Base-by-base conservation (phyloP, 2,329 filamentous ascomycete genomes). In the Trichoderma cornu-damae region DNA sequence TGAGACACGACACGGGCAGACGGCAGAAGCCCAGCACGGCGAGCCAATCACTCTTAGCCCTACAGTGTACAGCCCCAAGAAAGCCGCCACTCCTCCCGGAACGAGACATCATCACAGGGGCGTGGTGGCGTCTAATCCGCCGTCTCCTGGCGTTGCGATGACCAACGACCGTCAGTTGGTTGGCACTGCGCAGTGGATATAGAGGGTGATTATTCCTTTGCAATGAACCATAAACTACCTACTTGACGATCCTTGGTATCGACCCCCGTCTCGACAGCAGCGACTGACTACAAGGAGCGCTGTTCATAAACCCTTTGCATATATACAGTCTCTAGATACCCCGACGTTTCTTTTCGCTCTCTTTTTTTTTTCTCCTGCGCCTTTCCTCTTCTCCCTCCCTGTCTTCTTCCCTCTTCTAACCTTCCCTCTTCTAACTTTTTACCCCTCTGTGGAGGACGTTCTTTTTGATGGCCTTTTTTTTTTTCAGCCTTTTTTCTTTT, bases 41-140 rank as follows among this genome's bases (percentile, higher is more conserved):
- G 9, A 40, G 11, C 64, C 72, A 28, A 68, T 70, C 20, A 77
- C 73, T 1, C 70, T 84, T 2, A 81, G 75, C 58, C 77, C 82
- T 2, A 72, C 75, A 1, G 78, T 83, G 4, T 84, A 84, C 65
- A 75, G 71, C 56, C 77, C 79, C 1, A 37, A 30, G 3, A 46
- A 47, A 5, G 6, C 32, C 4, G 6, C 14, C 3, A 22, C 32
- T 6, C 42, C 22, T 6, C 51, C 16, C 7, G 11, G 16, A 38
- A 14, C 20, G 8, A 3, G 26, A 22, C n/a, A 40, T 11, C n/a
- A 40, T 11, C 48, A 28, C 12, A 30, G 16, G 7, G 34, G 38
- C 18, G 22, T 43, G 12, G 32, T 34, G 12, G 32, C 43, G 3
- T 55, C 42, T 6, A 32, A n/a, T 12, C 30, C 51, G 18, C 47